Conservation (phyloP, 2,329 filamentous ascomycete genomes). For the Grosmannia clavigera region DNA sequence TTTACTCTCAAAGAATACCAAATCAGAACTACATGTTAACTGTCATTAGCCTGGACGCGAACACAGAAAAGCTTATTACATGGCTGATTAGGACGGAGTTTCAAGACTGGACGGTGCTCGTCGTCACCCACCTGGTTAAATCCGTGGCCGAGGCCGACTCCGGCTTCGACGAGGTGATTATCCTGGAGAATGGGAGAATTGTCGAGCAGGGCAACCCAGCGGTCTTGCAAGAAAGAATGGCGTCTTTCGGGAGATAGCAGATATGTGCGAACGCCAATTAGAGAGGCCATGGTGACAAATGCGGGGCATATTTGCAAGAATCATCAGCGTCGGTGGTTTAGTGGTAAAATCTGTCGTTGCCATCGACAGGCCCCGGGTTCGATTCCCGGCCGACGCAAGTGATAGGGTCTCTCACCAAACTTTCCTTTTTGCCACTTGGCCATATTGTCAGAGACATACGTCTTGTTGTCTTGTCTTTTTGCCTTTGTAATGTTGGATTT, state of each 20-base stretch:
- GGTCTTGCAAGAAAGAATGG: neutral
- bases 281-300: too few species aligned
- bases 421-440: neutral
- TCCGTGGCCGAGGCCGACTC: conserved; percentile 27
- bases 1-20: neutral
- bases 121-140: conserved; percentile 22
- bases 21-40: neutral
- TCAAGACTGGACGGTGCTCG: conserved; percentile 37
- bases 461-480: neutral
- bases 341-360: conserved; percentile 2
- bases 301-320: too few species aligned
- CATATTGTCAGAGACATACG: neutral
- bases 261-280: neutral
- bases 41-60: conserved; percentile 35
- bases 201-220: conserved; percentile 15
- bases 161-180: conserved; percentile 33
- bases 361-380: conserved; percentile 1
- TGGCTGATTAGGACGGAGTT: conserved; percentile 40
- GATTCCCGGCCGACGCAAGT: neutral
- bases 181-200: conserved; percentile 28
- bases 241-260: neutral
- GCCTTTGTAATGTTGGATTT: neutral
- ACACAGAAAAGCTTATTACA: conserved; percentile 44
- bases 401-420: neutral
- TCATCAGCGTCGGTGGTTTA: neutral